Evolutionary conservation across 768 basidiomycete species (phyloP), one percentile per base, ranked within the genome.

Genomic region (Astraeus odoratus): DNA sequence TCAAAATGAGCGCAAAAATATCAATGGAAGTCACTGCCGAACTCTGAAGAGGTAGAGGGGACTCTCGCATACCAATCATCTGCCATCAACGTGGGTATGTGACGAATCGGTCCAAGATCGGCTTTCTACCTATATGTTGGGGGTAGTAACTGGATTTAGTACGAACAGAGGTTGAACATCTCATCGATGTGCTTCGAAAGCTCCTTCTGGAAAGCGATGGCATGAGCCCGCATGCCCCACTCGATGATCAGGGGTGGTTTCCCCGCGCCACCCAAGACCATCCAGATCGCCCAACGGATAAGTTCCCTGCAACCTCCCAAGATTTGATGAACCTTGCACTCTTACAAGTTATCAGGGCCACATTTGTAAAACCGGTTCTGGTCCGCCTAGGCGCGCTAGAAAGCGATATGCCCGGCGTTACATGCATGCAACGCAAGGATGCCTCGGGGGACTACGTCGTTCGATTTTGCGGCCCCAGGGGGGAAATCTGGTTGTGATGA

Each of bases 101-200:
- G 30, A 31, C 30, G n/a, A 5, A 5, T 31, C n/a, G 4, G 30
- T 12, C 12, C 5, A 31, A n/a, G 10, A n/a, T n/a, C n/a, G n/a
- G n/a, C n/a, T n/a, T n/a, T n/a, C n/a, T 41, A n/a, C 16, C n/a
- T 12, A 18, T 16, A 41, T n/a, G n/a, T 29, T 12, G 24, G 12
- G 13, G 24, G 24, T 49, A 40, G 34, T 20, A 43, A 52, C 48
- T 39, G 19, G 36, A 39, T 47, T 42, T 38, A 41, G 42, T 36
- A 24, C 33, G 45, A 36, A 41, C 33, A 16, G 15, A 44, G 43
- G 18, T 16, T 29, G 18, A 20, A 42, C 50, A 46, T 39, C 54
- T 64, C 58, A 64, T 64, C 63, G 64, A 65, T 66, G 52, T 46
- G 30, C 54, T 53, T 57, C 54, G 51, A 50, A 41, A 19, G 3